phyloP scores from a whole-genome alignment of 345 rosid species.

The Eucalyptus brandiana region DNA sequence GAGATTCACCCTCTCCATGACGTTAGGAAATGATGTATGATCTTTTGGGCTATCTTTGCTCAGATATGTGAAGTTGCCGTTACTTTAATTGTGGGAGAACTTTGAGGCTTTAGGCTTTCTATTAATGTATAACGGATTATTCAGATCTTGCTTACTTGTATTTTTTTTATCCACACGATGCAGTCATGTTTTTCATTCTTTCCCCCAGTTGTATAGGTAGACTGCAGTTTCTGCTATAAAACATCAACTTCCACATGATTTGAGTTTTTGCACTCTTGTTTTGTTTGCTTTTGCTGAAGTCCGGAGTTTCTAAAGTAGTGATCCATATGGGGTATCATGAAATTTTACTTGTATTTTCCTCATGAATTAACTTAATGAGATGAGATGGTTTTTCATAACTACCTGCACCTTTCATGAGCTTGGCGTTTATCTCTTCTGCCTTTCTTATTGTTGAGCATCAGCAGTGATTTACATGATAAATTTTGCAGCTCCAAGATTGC shows the following conservation, averaged over 20 bases:
- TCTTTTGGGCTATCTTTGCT: not conserved
- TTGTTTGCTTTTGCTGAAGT: not conserved
- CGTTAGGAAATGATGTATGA: not conserved
- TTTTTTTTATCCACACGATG: not conserved
- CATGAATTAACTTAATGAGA: not conserved
- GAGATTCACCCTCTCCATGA: not conserved
- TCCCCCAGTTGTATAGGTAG: not conserved
- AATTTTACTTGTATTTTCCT: not conserved
- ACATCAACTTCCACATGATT: not conserved
- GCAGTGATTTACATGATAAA: not conserved
- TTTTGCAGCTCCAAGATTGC: slow-evolving; percentile 46
- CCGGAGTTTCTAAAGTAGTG: not conserved
- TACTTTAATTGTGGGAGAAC: not conserved
- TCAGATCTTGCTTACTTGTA: not conserved
- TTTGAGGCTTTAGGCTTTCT: not conserved
- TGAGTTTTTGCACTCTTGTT: not conserved
- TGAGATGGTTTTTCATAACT: not conserved
- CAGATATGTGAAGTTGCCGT: not conserved
- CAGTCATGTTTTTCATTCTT: not conserved
- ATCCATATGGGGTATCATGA: not conserved
- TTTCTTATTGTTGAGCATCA: not conserved
- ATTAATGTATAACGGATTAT: not conserved
- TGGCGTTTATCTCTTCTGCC: not conserved
- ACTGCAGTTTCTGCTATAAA: not conserved
- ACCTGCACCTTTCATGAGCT: not conserved